A percentile compares a stretch with the other conserved stretches of the same genome.
phyloP scores from a whole-genome alignment of 441 rosid genomes.

The Metrosideros polymorpha region DNA sequence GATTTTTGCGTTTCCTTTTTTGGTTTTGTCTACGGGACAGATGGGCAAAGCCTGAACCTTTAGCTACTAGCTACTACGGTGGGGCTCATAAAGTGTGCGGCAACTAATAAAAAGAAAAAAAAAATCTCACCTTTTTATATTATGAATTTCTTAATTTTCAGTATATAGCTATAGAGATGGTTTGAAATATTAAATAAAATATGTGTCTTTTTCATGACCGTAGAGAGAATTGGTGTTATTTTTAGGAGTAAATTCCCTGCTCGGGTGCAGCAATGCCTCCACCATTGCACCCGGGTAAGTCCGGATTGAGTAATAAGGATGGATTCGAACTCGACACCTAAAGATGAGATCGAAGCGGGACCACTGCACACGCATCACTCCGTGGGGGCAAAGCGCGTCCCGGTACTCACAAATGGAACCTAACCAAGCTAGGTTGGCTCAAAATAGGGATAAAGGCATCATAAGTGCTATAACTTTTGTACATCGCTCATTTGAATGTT shows the following conservation, averaged over 20 bases:
- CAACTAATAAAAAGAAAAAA: background rate
- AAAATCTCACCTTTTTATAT: accelerated
- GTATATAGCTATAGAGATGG: background rate
- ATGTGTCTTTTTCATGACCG: accelerated
- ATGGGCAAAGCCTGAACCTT: background rate
- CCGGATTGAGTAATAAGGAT: background rate
- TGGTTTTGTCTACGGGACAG: background rate
- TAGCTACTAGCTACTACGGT: background rate
- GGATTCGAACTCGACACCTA: background rate
- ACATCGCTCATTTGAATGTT: no score
- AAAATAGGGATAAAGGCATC: no score
- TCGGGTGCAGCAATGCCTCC: no score
- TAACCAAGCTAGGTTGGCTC: background rate
- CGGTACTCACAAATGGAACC: background rate
- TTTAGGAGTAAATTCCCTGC: background rate
- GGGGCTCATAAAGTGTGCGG: background rate
- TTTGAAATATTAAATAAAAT: background rate
- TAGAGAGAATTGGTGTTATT: background rate
- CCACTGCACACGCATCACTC: background rate
- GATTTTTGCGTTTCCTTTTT: background rate
- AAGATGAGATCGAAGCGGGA: background rate
- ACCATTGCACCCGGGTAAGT: background rate
- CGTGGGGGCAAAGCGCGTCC: background rate
- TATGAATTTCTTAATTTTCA: background rate
- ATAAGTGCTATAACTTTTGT: no score